Evolutionary conservation across 176 grass and related monocot genomes (phyloP).

Genomic region (Pharus latifolius): DNA sequence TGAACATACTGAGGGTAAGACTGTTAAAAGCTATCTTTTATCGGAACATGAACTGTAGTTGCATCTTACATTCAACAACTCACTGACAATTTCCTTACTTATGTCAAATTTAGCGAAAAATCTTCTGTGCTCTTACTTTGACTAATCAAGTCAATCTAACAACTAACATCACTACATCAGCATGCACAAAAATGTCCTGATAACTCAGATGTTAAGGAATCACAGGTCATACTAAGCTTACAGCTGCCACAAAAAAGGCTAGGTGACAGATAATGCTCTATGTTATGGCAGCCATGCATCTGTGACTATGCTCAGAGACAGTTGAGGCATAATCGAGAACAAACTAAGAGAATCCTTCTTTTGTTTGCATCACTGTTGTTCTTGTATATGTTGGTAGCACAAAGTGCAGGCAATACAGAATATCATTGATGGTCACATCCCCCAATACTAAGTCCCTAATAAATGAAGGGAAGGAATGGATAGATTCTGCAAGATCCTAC

Average conservation of each 20-base stretch:
- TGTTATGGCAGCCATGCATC: too few species aligned
- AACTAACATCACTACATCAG: not conserved
- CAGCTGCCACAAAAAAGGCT: too few species aligned
- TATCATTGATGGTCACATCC: not conserved
- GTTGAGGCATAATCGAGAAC: not conserved
- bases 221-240: not conserved
- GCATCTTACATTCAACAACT: not conserved
- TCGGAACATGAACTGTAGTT: not conserved
- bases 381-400: not conserved
- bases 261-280: too few species aligned
- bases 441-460: not conserved
- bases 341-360: not conserved
- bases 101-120: not conserved
- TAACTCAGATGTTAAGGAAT: too few species aligned
- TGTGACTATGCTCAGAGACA: not conserved
- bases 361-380: not conserved
- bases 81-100: not conserved
- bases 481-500: not conserved
- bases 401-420: not conserved
- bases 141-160: not conserved
- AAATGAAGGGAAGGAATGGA: not conserved
- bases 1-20: not conserved
- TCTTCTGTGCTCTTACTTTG: not conserved
- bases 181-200: not conserved
- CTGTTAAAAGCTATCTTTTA: not conserved